phyloP scores from a whole-genome alignment of 805 yeast species.

The Zygotorulaspora chibaensis region DNA sequence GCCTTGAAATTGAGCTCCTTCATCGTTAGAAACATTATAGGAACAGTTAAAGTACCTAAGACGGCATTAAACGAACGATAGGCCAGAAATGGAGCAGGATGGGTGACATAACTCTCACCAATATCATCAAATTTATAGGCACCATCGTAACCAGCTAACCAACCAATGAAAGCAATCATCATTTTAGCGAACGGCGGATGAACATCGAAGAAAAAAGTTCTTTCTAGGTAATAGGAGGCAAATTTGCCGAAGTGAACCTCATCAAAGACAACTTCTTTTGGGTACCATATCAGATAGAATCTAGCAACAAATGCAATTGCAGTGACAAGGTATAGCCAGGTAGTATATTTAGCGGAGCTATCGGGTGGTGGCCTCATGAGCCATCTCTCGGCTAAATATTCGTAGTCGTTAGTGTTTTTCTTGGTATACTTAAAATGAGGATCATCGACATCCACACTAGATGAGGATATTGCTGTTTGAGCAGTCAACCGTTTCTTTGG shows the following conservation, averaged over 20 bases:
- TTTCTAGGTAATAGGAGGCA: slow-evolving; percentile 78
- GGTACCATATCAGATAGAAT: slow-evolving; percentile 57
- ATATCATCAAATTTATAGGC: slow-evolving; percentile 83
- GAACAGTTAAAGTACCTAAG: slow-evolving; percentile 79
- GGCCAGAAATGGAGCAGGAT: slow-evolving; percentile 83
- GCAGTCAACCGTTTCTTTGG: slow-evolving; percentile 6
- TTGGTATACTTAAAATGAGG: slow-evolving; percentile 27
- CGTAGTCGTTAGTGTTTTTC: slow-evolving; percentile 7
- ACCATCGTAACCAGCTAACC: slow-evolving; percentile 88
- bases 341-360: slow-evolving; percentile 36
- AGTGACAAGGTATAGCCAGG: slow-evolving; percentile 59
- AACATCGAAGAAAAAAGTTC: slow-evolving; percentile 90
- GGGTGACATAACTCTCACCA: slow-evolving; percentile 73
- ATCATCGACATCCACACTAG: slow-evolving; percentile 22
- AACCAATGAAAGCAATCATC: slow-evolving; percentile 86
- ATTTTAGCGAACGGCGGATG: slow-evolving; percentile 98
- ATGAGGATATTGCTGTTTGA: slow-evolving; percentile 1
- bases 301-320: slow-evolving; percentile 60
- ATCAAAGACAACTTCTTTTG: slow-evolving; percentile 77
- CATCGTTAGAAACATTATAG: slow-evolving; percentile 77
- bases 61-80: slow-evolving; percentile 74
- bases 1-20: slow-evolving; percentile 80
- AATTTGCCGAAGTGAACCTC: slow-evolving; percentile 86
- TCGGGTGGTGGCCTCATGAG: slow-evolving; percentile 28
- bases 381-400: slow-evolving; percentile 26